Evolutionary conservation across 257 asterid species (phyloP), one percentile per base, ranked within the genome.

Genomic region (Salvia rosmarinus): DNA sequence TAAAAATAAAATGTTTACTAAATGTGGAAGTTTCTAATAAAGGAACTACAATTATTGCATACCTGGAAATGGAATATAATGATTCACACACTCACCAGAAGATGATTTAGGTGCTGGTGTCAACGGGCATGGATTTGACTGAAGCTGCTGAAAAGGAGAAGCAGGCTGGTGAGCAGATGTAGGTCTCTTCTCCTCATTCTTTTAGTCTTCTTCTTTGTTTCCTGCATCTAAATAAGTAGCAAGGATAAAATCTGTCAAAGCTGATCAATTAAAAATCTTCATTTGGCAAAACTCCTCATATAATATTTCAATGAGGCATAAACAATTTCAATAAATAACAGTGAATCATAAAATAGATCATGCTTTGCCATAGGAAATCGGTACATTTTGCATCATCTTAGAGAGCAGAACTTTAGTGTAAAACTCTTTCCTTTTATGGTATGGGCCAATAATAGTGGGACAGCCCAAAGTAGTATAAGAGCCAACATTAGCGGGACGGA

Each of bases 81-180:
- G 21, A 63, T 54, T 34, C 37, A 67, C 63, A 47, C 32, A 65
- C 87, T 67, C 67, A 88, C 96, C 96, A 57, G 88, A 73, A 72
- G 83, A 70, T 42, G 80, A 25, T 44, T 80, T 75, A 49, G 70
- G 68, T 70, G 73, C 71, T 12, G 83, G 76, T 37, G 81, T 68
- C 3, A 67, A 57, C 68, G 82, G 77, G 61, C 62, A 72, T 12
- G 78, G 80, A 51, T 51, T 14, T 40, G 88, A 82, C 75, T 80
- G 86, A 55, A 76, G 81, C 73, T 17, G 70, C 67, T 82, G 86
- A 49, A 58, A 68, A 23, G 81, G 79, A 55, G 85, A 76, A 25
- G 75, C 68, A 66, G 83, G 55, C 70, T 82, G 81, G 66, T 59
- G 79, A 21, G 28, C 79, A 49, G 71, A 66, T 25, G 81, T 77